Evolutionary conservation across 352 stramenopile genomes (phyloP).

Genomic region (Globisporangium echinulatum): DNA sequence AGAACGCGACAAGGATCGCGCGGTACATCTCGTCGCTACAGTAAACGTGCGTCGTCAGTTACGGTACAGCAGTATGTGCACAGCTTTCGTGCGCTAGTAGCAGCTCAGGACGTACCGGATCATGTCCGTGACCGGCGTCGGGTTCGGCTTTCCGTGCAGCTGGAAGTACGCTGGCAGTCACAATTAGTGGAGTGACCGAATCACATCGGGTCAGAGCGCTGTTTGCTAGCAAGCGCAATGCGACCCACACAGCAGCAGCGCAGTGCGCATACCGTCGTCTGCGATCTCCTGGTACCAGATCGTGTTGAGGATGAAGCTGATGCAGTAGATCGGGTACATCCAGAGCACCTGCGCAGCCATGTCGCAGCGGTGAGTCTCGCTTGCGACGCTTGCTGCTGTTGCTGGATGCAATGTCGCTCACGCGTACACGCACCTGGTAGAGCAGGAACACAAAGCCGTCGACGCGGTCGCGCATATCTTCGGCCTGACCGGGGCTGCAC

Average conservation of each 20-base stretch:
- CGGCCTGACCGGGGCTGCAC: conserved; percentile 40
- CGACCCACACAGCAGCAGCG: neutral
- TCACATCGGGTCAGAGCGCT: neutral
- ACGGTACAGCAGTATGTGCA: too few species aligned
- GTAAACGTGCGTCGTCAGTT: neutral
- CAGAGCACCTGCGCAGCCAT: conserved; percentile 32
- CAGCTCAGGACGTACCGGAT: conserved; percentile 48
- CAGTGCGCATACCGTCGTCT: conserved; percentile 55
- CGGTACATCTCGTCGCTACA: conserved; percentile 78
- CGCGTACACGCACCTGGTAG: conserved; percentile 49
- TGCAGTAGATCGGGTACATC: conserved; percentile 91
- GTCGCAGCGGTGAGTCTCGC: neutral
- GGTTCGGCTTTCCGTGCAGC: conserved; percentile 71
- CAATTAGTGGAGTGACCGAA: too few species aligned
- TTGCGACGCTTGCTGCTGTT: neutral
- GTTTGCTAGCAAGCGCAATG: neutral
- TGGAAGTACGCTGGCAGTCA: conserved; percentile 58
- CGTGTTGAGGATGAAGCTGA: conserved; percentile 89
- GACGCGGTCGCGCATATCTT: conserved; percentile 69
- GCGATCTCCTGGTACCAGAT: conserved; percentile 91
- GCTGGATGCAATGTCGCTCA: neutral
- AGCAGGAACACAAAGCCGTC: conserved; percentile 82
- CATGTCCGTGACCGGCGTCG: conserved; percentile 76
- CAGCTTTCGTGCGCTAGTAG: neutral
- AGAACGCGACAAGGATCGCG: conserved; percentile 82